Conservation (phyloP, 2,329 filamentous ascomycete genomes). For the Penicillium freii region DNA sequence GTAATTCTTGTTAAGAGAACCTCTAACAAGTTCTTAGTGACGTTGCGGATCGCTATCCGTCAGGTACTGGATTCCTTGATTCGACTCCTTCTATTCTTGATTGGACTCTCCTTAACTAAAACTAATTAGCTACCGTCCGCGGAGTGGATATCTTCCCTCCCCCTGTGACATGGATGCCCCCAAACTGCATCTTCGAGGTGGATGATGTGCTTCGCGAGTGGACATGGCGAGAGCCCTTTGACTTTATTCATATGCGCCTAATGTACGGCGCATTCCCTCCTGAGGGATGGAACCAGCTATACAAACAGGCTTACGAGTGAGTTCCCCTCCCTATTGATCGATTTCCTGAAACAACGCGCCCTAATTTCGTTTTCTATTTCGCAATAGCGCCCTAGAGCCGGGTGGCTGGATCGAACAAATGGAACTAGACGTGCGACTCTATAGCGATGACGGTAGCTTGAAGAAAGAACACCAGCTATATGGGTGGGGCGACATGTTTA, state of each 20-base stretch:
- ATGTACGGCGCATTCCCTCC: slow-evolving; percentile 14
- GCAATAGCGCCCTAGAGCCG: background rate
- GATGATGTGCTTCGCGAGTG: slow-evolving; percentile 25
- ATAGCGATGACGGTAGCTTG: slow-evolving; percentile 10
- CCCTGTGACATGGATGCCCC: slow-evolving; percentile 23
- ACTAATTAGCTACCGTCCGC: slow-evolving; percentile 12
- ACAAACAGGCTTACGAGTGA: slow-evolving; percentile 15
- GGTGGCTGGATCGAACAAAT: slow-evolving; percentile 15
- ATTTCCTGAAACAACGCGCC: background rate
- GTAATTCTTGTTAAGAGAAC: background rate
- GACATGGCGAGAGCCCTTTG: slow-evolving; percentile 25
- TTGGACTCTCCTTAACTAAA: slow-evolving; percentile 2
- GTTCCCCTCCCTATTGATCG: background rate
- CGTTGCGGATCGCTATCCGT: slow-evolving; percentile 8
- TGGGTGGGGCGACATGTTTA: slow-evolving; percentile 18
- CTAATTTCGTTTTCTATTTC: background rate
- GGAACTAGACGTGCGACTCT: slow-evolving; percentile 11
- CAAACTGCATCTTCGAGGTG: slow-evolving; percentile 30
- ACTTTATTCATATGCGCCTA: slow-evolving; percentile 25
- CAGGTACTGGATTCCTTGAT: background rate
- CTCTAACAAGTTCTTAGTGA: slow-evolving; percentile 4
- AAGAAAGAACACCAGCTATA: slow-evolving; percentile 3
- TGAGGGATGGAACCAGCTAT: slow-evolving; percentile 2
- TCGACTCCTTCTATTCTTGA: background rate
- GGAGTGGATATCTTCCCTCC: slow-evolving; percentile 27